Evolutionary conservation across 192 early-diverging fungal species (phyloP).

Genomic region (Pilaira anomala): DNA sequence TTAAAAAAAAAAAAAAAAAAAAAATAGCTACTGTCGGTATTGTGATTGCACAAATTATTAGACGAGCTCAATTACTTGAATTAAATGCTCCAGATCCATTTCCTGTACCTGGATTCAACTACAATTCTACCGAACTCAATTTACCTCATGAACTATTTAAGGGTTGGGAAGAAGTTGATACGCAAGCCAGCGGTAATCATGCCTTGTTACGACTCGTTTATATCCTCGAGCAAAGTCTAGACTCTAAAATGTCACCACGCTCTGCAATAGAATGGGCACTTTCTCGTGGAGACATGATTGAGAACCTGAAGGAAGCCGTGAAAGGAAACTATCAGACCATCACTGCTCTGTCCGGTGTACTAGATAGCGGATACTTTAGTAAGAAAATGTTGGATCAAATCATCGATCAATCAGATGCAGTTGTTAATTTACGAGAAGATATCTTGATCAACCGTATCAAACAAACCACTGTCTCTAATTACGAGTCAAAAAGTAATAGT

Average conservation of each 20-base stretch:
- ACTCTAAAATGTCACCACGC: conserved; percentile 38
- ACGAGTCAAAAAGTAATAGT: conserved; percentile 8
- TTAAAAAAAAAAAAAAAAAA: neutral
- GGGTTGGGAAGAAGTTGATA: conserved; percentile 33
- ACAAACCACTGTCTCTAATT: conserved; percentile 39
- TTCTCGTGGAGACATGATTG: conserved; percentile 46
- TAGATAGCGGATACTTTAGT: conserved; percentile 43
- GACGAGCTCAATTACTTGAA: conserved; percentile 49
- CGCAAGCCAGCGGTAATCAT: conserved; percentile 35
- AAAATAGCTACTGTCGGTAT: conserved; percentile 53
- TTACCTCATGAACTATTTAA: conserved; percentile 26
- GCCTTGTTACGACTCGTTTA: conserved; percentile 54
- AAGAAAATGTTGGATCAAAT: conserved; percentile 53
- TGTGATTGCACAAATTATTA: conserved; percentile 53
- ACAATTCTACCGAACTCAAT: neutral
- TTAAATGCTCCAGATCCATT: conserved; percentile 38
- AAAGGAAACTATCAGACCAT: conserved; percentile 57
- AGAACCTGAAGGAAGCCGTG: conserved; percentile 51
- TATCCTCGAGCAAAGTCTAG: conserved; percentile 50
- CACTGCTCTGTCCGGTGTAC: conserved; percentile 35
- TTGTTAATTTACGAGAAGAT: conserved; percentile 57
- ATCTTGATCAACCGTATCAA: conserved; percentile 56
- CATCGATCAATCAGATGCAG: conserved; percentile 53
- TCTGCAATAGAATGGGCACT: conserved; percentile 58
- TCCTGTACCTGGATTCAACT: conserved; percentile 27